Evolutionary conservation across 129 eudicot species (phyloP), one percentile per base, ranked within the genome.

Genomic region (Centrapalus pauciflorus): DNA sequence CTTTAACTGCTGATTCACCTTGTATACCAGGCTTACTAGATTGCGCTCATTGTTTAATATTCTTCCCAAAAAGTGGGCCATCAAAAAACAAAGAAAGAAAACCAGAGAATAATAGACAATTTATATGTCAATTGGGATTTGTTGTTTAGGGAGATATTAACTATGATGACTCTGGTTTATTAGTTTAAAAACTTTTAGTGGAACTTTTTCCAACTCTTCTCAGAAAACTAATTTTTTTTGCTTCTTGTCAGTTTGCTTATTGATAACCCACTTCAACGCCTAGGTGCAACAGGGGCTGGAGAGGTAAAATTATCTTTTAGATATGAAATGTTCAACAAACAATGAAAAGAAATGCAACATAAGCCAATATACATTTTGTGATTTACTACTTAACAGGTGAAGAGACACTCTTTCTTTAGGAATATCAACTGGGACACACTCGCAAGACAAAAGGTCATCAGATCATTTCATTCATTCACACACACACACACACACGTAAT

Each of bases 351-450:
- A 68, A 4, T 38, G 41, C 55, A 48, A 59, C 58, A 59, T 9
- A 46, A 71, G 20, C 37, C 26, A 32, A 26, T n/a, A 17, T 26
- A 64, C 54, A n/a, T 40, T 55, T 5, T 49, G 20, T 40, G 12
- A 21, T 35, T n/a, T 46, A 45, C 27, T 32, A 40, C 37, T 17
- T 64, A 41, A 61, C 77, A 93, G 98, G 95, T 93, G 76, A 93
- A 88, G 61, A n/a, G 72, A 19, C 99, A 89, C 71, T 67, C 64
- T 35, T 94, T 83, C 69, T 94, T 94, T 61, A 78, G 33, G 81
- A 80, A 84, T 71, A 82, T 94, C 45, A 89, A 79, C 71, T 94
- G 99, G 99, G 90, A 79, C 80, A 94, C 95, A 45, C 95, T 89
- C 14, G 90, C 84, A 62, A 86, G 90, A 72, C 99, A 94, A 76